These are phyloP conservation scores for Lentinula sp. DNA, from an alignment of 768 basidiomycete species.

Conservation along the genomic window DNA sequence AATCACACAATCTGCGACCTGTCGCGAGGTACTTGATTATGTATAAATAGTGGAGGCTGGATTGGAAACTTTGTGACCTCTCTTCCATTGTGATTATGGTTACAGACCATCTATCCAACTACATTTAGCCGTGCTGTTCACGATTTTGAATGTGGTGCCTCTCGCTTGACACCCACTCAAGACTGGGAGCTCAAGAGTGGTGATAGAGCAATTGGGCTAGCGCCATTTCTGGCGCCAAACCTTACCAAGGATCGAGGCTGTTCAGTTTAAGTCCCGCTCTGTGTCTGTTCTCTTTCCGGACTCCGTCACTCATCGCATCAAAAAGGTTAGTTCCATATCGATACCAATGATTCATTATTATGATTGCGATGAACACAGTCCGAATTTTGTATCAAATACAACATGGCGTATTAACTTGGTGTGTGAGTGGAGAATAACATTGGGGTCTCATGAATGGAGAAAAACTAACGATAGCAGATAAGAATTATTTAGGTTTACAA, in stretches of 20 bases:
- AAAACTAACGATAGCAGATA: neutral
- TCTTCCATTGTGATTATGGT: neutral
- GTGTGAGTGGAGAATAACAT: no score
- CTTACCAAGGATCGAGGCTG: no score
- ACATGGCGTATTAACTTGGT: no score
- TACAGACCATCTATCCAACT: neutral
- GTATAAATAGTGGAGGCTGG: neutral
- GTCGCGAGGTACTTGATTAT: neutral
- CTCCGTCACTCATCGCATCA: neutral
- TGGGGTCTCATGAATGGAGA: no score
- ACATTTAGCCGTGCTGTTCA: neutral
- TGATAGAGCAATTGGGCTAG: neutral
- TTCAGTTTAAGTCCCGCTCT: neutral
- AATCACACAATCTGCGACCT: neutral
- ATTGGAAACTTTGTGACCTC: neutral
- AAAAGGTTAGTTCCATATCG: neutral
- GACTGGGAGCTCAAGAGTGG: no score
- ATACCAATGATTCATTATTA: neutral
- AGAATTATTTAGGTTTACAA: neutral
- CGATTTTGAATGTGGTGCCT: neutral
- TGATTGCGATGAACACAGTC: neutral
- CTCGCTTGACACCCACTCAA: neutral
- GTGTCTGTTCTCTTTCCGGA: neutral
- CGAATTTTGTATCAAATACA: no score
- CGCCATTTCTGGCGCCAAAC: neutral